Percentiles rank a stretch among this genome's conserved stretches.
These are phyloP conservation scores for Trametes versicolor DNA, from an alignment of 1,284 basidiomycete genomes.

Conservation along the genomic window DNA sequence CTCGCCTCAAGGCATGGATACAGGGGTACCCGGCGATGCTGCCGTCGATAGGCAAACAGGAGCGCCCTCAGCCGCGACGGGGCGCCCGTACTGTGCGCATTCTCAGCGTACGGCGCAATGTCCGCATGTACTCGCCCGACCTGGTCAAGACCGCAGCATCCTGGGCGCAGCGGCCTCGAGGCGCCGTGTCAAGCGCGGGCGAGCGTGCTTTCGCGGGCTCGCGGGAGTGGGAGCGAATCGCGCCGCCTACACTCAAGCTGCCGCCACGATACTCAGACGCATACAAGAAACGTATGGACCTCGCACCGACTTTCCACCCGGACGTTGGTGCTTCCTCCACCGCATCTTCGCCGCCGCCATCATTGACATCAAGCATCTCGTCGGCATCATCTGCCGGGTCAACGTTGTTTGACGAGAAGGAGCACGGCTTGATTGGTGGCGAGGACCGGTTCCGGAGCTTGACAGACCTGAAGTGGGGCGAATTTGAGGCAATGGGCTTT, in stretches of 20 bases:
- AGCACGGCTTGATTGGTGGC: constrained; percentile 46
- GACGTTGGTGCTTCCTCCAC: constrained; percentile 49
- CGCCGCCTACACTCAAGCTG: constrained; percentile 64
- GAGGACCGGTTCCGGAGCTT: constrained; percentile 81
- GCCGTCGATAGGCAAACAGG: constrained; percentile 54
- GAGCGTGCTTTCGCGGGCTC: constrained; percentile 60
- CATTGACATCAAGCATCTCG: constrained; percentile 43
- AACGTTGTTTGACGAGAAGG: constrained; percentile 47
- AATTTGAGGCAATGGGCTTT: constrained; percentile 87
- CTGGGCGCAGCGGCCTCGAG: constrained; percentile 65
- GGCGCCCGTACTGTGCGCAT: constrained; percentile 80
- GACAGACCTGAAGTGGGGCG: constrained; percentile 88
- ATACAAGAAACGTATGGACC: constrained; percentile 77
- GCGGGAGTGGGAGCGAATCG: constrained; percentile 80
- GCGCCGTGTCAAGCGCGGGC: constrained; percentile 37
- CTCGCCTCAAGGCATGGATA: constrained; percentile 86
- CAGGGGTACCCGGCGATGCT: constrained; percentile 83
- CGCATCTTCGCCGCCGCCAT: constrained; percentile 39
- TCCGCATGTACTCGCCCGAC: constrained; percentile 84
- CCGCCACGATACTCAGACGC: constrained; percentile 71
- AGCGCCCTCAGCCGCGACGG: constrained; percentile 65
- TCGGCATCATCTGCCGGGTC: constrained; percentile 44
- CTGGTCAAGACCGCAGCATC: constrained; percentile 76
- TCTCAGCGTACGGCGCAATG: constrained; percentile 78
- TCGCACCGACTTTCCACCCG: constrained; percentile 67